Evolutionary conservation across 371 early-diverging fungal genomes (phyloP).

Genomic region (Thermomucor indicae-seudaticae): DNA sequence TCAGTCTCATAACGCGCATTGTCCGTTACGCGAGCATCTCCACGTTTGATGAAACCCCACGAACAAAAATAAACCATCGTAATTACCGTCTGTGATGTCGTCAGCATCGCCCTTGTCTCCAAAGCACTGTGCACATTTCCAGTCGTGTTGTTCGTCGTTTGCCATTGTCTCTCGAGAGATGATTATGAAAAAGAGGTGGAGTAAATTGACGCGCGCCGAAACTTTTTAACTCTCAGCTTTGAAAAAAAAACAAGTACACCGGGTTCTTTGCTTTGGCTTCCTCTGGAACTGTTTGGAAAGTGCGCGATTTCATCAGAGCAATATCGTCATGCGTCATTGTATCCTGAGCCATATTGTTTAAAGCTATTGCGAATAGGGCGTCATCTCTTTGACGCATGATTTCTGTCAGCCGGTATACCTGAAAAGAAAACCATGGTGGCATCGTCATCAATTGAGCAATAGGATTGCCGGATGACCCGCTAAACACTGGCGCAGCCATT

Average conservation of each 20-base stretch:
- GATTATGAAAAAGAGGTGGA: not conserved
- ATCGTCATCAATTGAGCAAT: not conserved
- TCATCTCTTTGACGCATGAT: slow-evolving; percentile 9
- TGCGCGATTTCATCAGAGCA: too few relatives aligned
- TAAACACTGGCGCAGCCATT: not conserved
- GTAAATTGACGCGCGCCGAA: not conserved
- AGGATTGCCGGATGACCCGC: not conserved
- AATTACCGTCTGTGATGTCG: slow-evolving; percentile 92
- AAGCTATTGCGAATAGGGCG: slow-evolving; percentile 1
- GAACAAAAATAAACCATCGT: not conserved
- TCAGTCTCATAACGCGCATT: too few relatives aligned
- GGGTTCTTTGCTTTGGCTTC: too few relatives aligned
- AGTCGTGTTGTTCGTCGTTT: slow-evolving; percentile 57
- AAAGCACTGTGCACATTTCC: slow-evolving; percentile 97
- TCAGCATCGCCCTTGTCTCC: slow-evolving; percentile 96
- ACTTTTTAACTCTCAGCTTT: not conserved
- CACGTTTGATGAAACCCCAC: not conserved
- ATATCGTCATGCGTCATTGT: slow-evolving; percentile 1
- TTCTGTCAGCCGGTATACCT: not conserved
- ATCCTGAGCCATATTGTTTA: slow-evolving; percentile 5
- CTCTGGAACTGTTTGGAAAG: too few relatives aligned
- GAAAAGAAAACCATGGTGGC: not conserved
- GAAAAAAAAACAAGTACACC: not conserved
- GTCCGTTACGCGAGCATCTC: too few relatives aligned
- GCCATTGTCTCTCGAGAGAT: slow-evolving; percentile 3